Base-by-base conservation (phyloP, 2,329 filamentous ascomycete genomes). In the Paecilomyces dactylethromorphus region DNA sequence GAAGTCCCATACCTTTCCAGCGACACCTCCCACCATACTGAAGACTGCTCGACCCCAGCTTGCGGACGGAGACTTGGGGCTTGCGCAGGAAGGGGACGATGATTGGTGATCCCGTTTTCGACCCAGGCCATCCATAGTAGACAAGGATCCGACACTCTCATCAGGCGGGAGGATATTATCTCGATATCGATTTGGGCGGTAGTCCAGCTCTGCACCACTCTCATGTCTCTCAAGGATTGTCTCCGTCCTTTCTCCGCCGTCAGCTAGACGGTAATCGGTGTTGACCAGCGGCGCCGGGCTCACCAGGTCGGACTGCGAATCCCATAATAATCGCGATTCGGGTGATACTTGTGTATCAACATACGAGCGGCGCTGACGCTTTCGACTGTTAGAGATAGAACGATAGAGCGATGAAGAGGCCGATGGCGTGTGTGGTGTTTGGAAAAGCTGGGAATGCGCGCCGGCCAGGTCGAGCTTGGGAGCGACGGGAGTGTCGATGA, bases 1-100 rank as follows among this genome's bases (percentile, higher is more conserved):
- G 67, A 96, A 94, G 65, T 92, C 84, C 83, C 91, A 92, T 0
- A 96, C 86, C 68, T 88, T 93, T 18, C 90, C 76, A 2, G 79
- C 76, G 4, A 75, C 70, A 2, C 39, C 39, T 45, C 39, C 39
- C 15, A 45, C 39, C 39, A 45, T n/a, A 32, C 72, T 74, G 53
- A 79, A 72, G 6, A 79, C 73, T 1, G 76, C 68, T 33, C 69
- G 73, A 29, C 76, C 71, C 74, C 77, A 77, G 39, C 75, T 71
- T 29, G 68, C 58, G 29, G 65, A 62, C 12, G 60, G 62, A 6
- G 59, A 57, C 24, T 61, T 51, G 21, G 63, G 61, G 45, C 56
- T 60, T 55, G 64, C 53, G 58, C 60, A 53, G 31, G 49, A 52
- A 26, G 67, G 63, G 4, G 69, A 68, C 24, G 67, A 63, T 7